These are phyloP conservation scores for Teratosphaeria nubilosa DNA, from an alignment of 2,329 filamentous ascomycete genomes.

Conservation along the genomic window DNA sequence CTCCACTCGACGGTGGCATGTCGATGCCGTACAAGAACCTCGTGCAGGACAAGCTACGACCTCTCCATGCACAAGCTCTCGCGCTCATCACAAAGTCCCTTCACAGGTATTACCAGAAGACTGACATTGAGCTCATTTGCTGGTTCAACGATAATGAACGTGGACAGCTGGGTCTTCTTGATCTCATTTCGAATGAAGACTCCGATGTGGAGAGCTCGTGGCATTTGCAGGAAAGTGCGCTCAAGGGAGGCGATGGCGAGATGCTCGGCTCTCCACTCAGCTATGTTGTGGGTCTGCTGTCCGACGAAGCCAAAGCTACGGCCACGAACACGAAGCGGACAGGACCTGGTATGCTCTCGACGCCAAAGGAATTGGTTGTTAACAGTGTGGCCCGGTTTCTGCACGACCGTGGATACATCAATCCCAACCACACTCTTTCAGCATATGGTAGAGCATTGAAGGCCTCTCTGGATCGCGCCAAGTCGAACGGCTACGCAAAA, in stretches of 20 bases:
- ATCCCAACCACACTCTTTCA: constrained; percentile 69
- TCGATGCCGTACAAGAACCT: constrained; percentile 73
- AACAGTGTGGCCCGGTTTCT: constrained; percentile 83
- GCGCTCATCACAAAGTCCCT: constrained; percentile 69
- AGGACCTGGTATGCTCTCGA: constrained; percentile 48
- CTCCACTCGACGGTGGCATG: constrained; percentile 76
- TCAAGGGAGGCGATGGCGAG: constrained; percentile 6
- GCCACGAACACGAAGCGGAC: constrained; percentile 50
- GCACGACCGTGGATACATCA: constrained; percentile 76
- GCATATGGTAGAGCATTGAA: constrained; percentile 73
- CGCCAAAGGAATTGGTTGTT: constrained; percentile 52
- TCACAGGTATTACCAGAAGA: constrained; percentile 73
- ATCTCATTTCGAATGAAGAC: constrained; percentile 7
- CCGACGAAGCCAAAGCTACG: constrained; percentile 58
- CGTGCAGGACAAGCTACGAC: constrained; percentile 62
- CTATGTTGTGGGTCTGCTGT: constrained; percentile 48
- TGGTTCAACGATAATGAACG: constrained; percentile 72
- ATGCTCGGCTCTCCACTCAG: constrained; percentile 32
- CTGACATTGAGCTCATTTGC: constrained; percentile 63
- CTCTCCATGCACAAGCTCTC: constrained; percentile 65
- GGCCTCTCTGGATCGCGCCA: constrained; percentile 33
- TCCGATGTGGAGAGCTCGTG: constrained; percentile 45
- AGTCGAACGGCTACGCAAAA: constrained; percentile 31
- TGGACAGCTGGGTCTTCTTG: constrained; percentile 30
- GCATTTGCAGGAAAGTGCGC: constrained; percentile 50